Evolutionary conservation across 768 basidiomycete genomes (phyloP), one percentile per base, ranked within the genome.

Genomic region (Pisolithus albus): DNA sequence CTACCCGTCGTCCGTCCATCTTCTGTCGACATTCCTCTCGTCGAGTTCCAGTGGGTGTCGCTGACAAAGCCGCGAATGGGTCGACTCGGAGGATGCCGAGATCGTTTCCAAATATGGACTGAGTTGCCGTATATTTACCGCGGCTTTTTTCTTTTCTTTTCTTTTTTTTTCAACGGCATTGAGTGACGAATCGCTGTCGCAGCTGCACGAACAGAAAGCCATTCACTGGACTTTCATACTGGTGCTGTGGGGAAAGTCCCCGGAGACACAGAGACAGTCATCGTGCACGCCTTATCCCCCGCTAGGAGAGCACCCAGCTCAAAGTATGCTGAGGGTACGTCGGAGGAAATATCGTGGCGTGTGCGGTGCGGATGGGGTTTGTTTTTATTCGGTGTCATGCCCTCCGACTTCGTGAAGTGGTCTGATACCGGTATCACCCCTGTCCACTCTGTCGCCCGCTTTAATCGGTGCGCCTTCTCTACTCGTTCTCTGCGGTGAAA

Each of bases 231-330:
- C 72, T 75, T 75, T 75, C 70, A 55, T 50, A 51, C 56, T 75
- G 72, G 56, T 58, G 84, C 87, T 88, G 87, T 83, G 87, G 87
- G 87, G 86, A 88, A 89, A 88, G 87, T 88, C 87, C 84, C 87
- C 87, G 87, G 87, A 88, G 87, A 79, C 68, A 77, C 83, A 84
- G 86, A 86, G 81, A 63, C 53, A 34, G 34, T 34, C 34, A 15
- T 13, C 5, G 34, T 34, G 11, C 34, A 61, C 61, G 70, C 76
- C 68, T 72, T 71, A 75, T 79, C 72, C 71, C 74, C 74, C 56
- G 47, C 60, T 74, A 59, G 86, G 86, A 86, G 83, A 88, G 76
- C 85, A 65, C 72, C 84, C 80, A 76, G 75, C 82, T 75, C 71
- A 70, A 88, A 85, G 80, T 76, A 77, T 76, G 82, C 75, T 77